Evolutionary conservation across 768 basidiomycete genomes (phyloP).

Genomic region (Hygrocybe coccinea): DNA sequence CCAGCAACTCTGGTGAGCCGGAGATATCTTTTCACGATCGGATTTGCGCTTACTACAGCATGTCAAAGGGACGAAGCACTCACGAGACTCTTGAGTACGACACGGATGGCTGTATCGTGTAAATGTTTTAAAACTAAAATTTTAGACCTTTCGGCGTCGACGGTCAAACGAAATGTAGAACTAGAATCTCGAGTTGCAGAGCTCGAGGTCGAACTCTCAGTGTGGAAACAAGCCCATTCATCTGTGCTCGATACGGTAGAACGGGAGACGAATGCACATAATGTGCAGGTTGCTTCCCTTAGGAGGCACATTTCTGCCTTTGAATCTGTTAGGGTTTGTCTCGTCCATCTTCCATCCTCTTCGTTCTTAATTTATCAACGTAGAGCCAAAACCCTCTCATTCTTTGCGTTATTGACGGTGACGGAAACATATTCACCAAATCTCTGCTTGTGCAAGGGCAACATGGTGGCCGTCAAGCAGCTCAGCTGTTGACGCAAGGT

Average conservation of each 20-base stretch:
- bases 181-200: slow-evolving; percentile 62
- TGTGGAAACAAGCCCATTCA: slow-evolving; percentile 70
- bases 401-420: slow-evolving; percentile 70
- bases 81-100: slow-evolving; percentile 53
- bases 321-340: slow-evolving; percentile 46
- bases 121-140: slow-evolving; percentile 3
- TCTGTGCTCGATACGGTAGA: slow-evolving; percentile 58
- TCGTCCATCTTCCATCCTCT: background rate
- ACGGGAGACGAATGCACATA: slow-evolving; percentile 61
- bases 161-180: slow-evolving; percentile 57
- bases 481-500: slow-evolving; percentile 60
- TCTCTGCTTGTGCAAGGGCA: slow-evolving; percentile 58
- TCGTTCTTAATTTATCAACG: slow-evolving; percentile 1
- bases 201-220: slow-evolving; percentile 61
- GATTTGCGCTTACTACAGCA: background rate
- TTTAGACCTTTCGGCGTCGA: slow-evolving; percentile 58
- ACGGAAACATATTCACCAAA: slow-evolving; percentile 60
- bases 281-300: slow-evolving; percentile 59
- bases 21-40: slow-evolving; percentile 6
- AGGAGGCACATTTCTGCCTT: slow-evolving; percentile 59
- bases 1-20: slow-evolving; percentile 59
- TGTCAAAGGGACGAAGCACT: slow-evolving; percentile 60
- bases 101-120: background rate
- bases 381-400: slow-evolving; percentile 66
- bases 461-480: slow-evolving; percentile 59